Conservation (phyloP, 202 grass and related monocot genomes). For the Musa balbisiana region DNA sequence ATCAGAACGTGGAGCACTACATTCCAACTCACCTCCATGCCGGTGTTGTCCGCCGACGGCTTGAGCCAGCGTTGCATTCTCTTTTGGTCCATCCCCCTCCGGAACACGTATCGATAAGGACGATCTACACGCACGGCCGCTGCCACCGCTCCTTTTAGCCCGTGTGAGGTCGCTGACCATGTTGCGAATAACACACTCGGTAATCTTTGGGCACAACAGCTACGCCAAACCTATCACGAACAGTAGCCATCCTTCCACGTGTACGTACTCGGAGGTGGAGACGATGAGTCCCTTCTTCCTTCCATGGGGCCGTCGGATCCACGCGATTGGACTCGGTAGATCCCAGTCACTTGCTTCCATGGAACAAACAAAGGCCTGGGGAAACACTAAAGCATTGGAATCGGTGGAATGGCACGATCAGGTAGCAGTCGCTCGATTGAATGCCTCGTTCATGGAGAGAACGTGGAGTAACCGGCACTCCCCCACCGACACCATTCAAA, state of each 20-base stretch:
- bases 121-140: neutral
- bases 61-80: neutral
- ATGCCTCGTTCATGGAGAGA: neutral
- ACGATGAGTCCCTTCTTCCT: too few relatives aligned
- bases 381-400: neutral
- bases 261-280: too few relatives aligned
- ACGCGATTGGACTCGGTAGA: too few relatives aligned
- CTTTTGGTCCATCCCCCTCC: neutral
- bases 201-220: too few relatives aligned
- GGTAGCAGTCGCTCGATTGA: neutral
- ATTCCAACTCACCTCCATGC: neutral
- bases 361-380: neutral
- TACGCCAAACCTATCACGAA: too few relatives aligned
- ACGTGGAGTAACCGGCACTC: conserved; percentile 21
- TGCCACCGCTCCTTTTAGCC: neutral
- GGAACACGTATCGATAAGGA: neutral
- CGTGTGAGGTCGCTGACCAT: too few relatives aligned
- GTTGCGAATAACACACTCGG: too few relatives aligned
- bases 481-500: conserved; percentile 9
- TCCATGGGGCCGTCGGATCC: neutral
- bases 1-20: neutral
- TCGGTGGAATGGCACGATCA: neutral
- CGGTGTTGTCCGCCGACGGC: neutral
- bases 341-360: too few relatives aligned
- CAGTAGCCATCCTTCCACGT: too few relatives aligned